Evolutionary conservation across 768 basidiomycete species (phyloP).

Genomic region (Mycena pura): DNA sequence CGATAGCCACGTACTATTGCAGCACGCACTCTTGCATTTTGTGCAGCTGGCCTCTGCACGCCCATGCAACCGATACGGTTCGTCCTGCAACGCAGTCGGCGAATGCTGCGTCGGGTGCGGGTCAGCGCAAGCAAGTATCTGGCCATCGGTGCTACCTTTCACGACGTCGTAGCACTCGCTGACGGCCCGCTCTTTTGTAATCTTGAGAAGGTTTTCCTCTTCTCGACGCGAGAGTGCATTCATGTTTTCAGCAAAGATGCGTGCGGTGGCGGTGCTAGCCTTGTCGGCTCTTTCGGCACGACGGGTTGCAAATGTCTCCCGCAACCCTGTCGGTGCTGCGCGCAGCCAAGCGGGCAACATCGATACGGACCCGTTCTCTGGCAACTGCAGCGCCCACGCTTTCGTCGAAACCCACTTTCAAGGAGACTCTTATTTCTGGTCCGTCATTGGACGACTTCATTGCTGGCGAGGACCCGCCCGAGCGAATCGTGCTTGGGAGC

Average conservation of each 20-base stretch:
- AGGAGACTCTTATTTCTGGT: conserved; percentile 62
- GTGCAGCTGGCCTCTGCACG: conserved; percentile 73
- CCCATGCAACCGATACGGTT: conserved; percentile 86
- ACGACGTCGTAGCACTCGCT: conserved; percentile 80
- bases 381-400: conserved; percentile 54
- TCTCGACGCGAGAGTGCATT: conserved; percentile 86
- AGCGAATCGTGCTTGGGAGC: conserved; percentile 76
- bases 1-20: conserved; percentile 64
- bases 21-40: conserved; percentile 80
- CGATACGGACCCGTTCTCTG: conserved; percentile 45
- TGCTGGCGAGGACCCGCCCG: conserved; percentile 54
- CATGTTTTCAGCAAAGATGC: conserved; percentile 50
- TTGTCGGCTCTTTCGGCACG: not conserved
- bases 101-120: conserved; percentile 61
- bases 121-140: not conserved
- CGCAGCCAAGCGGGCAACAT: conserved; percentile 19
- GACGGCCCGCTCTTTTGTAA: conserved; percentile 80
- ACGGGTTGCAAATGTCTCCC: conserved; percentile 14
- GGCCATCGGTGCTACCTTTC: conserved; percentile 55
- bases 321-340: conserved; percentile 14
- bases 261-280: not conserved
- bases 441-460: conserved; percentile 86
- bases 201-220: conserved; percentile 84
- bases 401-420: conserved; percentile 51
- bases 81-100: conserved; percentile 85